Evolutionary conservation across 805 yeast species (phyloP).

Genomic region (Metschnikowia corniflorae): DNA sequence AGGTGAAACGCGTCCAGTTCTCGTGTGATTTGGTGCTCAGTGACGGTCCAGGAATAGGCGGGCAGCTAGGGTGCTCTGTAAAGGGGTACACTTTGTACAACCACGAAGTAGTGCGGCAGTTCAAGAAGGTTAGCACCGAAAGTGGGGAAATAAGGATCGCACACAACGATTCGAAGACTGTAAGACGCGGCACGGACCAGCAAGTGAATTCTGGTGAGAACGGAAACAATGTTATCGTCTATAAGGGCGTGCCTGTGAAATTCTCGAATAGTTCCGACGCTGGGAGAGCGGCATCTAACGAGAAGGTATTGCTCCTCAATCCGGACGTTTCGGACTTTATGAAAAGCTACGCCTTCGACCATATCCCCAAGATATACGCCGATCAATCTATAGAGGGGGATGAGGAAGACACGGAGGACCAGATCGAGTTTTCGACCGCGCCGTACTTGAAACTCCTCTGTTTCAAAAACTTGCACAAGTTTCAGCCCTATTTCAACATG

Average conservation of each 20-base stretch:
- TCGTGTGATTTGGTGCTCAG: conserved; percentile 57
- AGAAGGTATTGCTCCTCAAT: conserved; percentile 23
- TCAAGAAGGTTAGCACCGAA: conserved; percentile 51
- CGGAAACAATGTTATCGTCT: conserved; percentile 25
- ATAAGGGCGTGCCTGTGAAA: conserved; percentile 23
- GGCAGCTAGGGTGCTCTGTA: conserved; percentile 54
- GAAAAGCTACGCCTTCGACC: conserved; percentile 35
- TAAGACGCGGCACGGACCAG: conserved; percentile 17
- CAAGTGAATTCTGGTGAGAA: conserved; percentile 17
- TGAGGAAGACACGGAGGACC: conserved; percentile 6
- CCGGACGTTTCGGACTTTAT: conserved; percentile 27
- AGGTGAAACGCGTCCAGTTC: conserved; percentile 61
- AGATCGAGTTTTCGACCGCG: conserved; percentile 19
- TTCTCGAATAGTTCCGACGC: conserved; percentile 4
- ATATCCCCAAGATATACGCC: conserved; percentile 17
- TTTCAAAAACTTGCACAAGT: conserved; percentile 48
- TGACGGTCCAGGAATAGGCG: conserved; percentile 36
- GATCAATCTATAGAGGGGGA: conserved; percentile 1
- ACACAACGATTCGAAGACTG: conserved; percentile 20
- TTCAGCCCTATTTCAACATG: conserved; percentile 50
- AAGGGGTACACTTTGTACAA: conserved; percentile 66
- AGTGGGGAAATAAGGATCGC: conserved; percentile 53
- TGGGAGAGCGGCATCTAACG: conserved; percentile 5
- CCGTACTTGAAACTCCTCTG: conserved; percentile 67
- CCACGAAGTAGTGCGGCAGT: conserved; percentile 49